Evolutionary conservation across 345 rosid species (phyloP).

Genomic region (Eucalyptus tenuipes): DNA sequence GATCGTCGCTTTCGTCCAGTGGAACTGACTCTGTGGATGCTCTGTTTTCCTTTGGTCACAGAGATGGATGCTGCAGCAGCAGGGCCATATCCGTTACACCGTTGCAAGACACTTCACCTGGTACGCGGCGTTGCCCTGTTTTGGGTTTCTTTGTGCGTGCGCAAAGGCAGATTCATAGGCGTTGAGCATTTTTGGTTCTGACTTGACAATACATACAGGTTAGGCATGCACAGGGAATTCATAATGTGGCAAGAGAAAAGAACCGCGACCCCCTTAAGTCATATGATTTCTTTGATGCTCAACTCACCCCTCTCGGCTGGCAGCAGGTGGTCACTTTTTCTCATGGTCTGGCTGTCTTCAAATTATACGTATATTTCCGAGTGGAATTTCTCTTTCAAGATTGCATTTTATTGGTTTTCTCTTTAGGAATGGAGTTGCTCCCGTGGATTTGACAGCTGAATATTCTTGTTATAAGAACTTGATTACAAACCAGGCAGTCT

Average conservation of each 20-base stretch:
- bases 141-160: background rate
- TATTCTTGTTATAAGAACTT: background rate
- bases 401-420: background rate
- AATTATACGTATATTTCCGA: background rate
- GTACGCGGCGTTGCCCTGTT: slow-evolving; percentile 8
- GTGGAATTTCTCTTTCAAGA: background rate
- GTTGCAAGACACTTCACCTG: slow-evolving; percentile 73
- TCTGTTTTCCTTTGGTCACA: background rate
- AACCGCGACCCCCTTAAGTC: slow-evolving; percentile 30
- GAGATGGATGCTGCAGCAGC: slow-evolving; percentile 35
- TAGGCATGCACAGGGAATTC: slow-evolving; percentile 91
- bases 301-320: slow-evolving; percentile 77
- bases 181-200: background rate
- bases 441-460: background rate
- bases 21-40: background rate
- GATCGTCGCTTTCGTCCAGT: background rate
- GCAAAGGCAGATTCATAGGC: background rate
- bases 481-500: background rate
- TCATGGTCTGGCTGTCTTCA: background rate
- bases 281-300: slow-evolving; percentile 59
- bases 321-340: slow-evolving; percentile 35
- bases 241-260: slow-evolving; percentile 68
- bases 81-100: slow-evolving; percentile 47
- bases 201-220: slow-evolving; percentile 21
- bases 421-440: background rate